A percentile compares a stretch with the other conserved stretches of the same genome.
These are phyloP conservation scores for Pythium brachiatum DNA, from an alignment of 352 stramenopile species.

Conservation along the genomic window DNA sequence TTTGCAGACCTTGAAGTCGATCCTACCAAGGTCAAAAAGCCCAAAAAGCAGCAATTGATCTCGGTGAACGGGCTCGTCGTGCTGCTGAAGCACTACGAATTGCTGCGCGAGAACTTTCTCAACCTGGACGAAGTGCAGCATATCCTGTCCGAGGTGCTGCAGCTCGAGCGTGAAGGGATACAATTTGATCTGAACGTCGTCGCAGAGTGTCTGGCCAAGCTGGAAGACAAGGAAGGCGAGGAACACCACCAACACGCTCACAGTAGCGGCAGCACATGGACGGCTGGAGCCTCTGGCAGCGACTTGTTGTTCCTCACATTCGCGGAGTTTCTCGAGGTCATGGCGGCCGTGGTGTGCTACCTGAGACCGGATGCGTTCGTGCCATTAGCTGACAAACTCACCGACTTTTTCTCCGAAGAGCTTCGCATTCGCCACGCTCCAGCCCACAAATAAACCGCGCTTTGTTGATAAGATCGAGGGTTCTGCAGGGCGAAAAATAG, in stretches of 20 bases:
- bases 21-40: neutral
- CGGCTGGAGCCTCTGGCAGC: neutral
- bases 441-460: neutral
- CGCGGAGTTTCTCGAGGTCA: constrained; percentile 55
- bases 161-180: constrained; percentile 58
- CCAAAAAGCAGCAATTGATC: constrained; percentile 32
- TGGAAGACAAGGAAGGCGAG: neutral
- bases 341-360: constrained; percentile 60
- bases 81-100: constrained; percentile 47
- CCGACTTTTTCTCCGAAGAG: constrained; percentile 47
- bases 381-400: constrained; percentile 50
- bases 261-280: neutral
- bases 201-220: constrained; percentile 4
- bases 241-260: neutral
- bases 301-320: constrained; percentile 48
- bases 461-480: neutral
- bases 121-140: constrained; percentile 65
- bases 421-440: constrained; percentile 2
- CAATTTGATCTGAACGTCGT: constrained; percentile 30
- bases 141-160: constrained; percentile 53
- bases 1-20: constrained; percentile 33
- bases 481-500: neutral
- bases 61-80: constrained; percentile 45
- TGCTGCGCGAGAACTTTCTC: constrained; percentile 57
- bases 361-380: constrained; percentile 58